Percentiles rank a stretch among this genome's conserved stretches.
Evolutionary conservation across 495 filamentous ascomycete genomes (phyloP).

Genomic region (Durotheca rogersii): DNA sequence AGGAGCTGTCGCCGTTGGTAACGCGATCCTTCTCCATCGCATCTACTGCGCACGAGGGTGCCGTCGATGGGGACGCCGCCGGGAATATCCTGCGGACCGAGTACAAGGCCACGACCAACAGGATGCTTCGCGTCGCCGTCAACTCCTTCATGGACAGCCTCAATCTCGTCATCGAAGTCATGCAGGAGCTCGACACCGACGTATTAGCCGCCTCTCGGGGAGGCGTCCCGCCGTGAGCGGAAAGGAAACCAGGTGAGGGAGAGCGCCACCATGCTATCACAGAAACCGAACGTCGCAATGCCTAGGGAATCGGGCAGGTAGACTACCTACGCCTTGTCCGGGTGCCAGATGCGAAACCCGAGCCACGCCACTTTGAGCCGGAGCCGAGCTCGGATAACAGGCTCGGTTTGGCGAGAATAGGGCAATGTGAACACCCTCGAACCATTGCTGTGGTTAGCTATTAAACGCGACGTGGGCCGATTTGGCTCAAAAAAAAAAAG

Average conservation of each 20-base stretch:
- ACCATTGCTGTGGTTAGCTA: too few relatives aligned
- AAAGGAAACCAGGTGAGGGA: neutral
- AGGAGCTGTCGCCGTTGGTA: constrained; percentile 83
- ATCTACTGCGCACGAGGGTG: constrained; percentile 34
- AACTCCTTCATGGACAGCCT: constrained; percentile 98
- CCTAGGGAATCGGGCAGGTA: too few relatives aligned
- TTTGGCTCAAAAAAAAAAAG: too few relatives aligned
- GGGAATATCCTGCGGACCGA: constrained; percentile 66
- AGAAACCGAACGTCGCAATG: too few relatives aligned
- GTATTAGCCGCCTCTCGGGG: constrained; percentile 59
- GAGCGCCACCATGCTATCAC: too few relatives aligned
- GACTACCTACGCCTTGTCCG: too few relatives aligned
- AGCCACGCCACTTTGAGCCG: too few relatives aligned
- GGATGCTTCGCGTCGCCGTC: constrained; percentile 94
- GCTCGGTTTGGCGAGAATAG: too few relatives aligned
- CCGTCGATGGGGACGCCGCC: constrained; percentile 40
- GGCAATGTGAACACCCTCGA: too few relatives aligned
- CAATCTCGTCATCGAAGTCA: constrained; percentile 76
- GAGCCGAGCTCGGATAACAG: too few relatives aligned
- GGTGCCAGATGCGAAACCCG: too few relatives aligned
- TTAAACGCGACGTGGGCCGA: too few relatives aligned
- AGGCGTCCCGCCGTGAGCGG: constrained; percentile 9
- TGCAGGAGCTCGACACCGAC: constrained; percentile 88
- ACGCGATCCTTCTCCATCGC: constrained; percentile 65
- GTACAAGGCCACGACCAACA: constrained; percentile 88